Conservation (phyloP, 2,329 filamentous ascomycete species). For the Tolypocladium tropicale region DNA sequence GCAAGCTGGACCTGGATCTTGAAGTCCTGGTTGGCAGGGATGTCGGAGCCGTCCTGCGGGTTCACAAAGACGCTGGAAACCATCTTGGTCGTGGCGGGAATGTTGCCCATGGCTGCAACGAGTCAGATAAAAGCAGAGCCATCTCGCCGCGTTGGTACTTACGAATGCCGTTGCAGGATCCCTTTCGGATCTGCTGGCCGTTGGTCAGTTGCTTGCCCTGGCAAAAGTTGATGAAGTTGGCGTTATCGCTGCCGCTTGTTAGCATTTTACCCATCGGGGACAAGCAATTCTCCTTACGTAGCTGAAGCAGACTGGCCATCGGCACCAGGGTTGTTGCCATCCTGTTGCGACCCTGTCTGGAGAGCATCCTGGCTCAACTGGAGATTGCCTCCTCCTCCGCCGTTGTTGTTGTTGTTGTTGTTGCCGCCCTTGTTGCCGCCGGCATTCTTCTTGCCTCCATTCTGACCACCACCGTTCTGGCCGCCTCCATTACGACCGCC, state of each 20-base stretch:
- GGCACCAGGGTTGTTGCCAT: slow-evolving; percentile 33
- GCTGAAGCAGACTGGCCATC: slow-evolving; percentile 40
- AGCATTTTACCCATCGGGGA: neutral
- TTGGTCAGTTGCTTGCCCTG: slow-evolving; percentile 45
- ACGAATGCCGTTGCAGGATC: slow-evolving; percentile 56
- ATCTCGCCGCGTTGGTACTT: slow-evolving; percentile 19
- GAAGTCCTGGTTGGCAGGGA: slow-evolving; percentile 39
- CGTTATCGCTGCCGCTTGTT: slow-evolving; percentile 33
- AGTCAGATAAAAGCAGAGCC: neutral
- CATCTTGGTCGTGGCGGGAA: slow-evolving; percentile 45
- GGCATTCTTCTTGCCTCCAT: slow-evolving; percentile 4
- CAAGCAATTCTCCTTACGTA: slow-evolving; percentile 32
- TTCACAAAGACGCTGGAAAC: slow-evolving; percentile 44
- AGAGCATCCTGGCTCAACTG: slow-evolving; percentile 30
- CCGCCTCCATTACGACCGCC: slow-evolving; percentile 2
- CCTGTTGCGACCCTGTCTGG: slow-evolving; percentile 37
- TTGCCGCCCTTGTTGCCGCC: slow-evolving; percentile 7
- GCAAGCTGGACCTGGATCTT: slow-evolving; percentile 39
- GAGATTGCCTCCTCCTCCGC: slow-evolving; percentile 18
- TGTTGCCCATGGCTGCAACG: slow-evolving; percentile 45
- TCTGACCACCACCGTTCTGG: slow-evolving; percentile 6
- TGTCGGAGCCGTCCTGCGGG: slow-evolving; percentile 39
- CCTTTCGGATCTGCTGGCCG: slow-evolving; percentile 43
- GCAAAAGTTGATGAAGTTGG: slow-evolving; percentile 58
- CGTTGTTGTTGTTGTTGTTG: slow-evolving; percentile 4